Evolutionary conservation across 1,284 basidiomycete genomes (phyloP), one percentile per base, ranked within the genome.

Genomic region (Ustilago lituana): DNA sequence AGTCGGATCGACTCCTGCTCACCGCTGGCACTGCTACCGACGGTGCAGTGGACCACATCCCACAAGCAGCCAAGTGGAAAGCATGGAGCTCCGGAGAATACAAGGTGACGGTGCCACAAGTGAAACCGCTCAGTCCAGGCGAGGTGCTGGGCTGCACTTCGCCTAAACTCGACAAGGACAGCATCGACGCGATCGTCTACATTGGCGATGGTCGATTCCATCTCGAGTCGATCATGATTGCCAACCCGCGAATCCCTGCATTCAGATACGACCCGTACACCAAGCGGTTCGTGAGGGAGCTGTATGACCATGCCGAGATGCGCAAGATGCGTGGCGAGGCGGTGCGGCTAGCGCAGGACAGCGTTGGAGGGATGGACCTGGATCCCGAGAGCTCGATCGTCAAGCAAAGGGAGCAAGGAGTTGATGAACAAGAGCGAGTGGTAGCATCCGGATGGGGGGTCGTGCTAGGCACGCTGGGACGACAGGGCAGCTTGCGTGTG

Each of bases 211-310:
- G 96, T 17, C 89, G 96, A 12, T 99, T 99, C 85, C 96, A 98
- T 81, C 87, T 98, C 15, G 96, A 99, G 83, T 91, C 92, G 12
- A 94, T 98, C 82, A 99, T 98, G 96, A 98, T 99, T 62, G 93
- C 93, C 26, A 99, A 99, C 82, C 96, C 96, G 0, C 84, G 87
- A n/a, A 87, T 98, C 20, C 93, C 95, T 11, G 94, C 96, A 0
- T 98, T 97, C 85, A 88, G 96, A 26, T 99, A 98, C 83, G 96
- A 98, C 79, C 96, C 96, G 5, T 99, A 98, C 83, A 93, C 93
- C 27, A 98, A 98, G 83, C 94, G 94, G 78, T 87, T 99, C 56
- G 98, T 95, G 5, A 85, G 93, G 66, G 96, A 99, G 81, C 86
- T 89, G 5, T 99, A 98, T 78, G 88, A 94, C 78, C 94, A 98